Evolutionary conservation across 2,329 filamentous ascomycete species (phyloP), one percentile per base, ranked within the genome.

Genomic region (Hymenoscyphus albidus): DNA sequence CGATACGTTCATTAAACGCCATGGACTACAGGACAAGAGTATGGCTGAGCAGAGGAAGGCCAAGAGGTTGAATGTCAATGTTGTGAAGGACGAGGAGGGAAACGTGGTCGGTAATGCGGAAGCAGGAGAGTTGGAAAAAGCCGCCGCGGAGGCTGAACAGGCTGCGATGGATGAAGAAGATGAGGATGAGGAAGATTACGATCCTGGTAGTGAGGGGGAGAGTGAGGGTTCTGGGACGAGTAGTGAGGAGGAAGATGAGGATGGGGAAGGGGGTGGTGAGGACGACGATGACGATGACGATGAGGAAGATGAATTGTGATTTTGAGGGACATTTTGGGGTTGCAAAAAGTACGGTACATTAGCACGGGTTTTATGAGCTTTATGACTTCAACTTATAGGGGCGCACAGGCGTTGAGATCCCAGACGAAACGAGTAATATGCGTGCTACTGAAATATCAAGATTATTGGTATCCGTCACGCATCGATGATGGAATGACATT

Each of bases 1-100:
- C 66, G 85, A 88, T 70, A 81, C 72, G n/a, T 90, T 88, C 70
- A 80, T 90, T 58, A 82, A 83, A 70, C 80, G 80, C 10, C 83
- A 89, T 69, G 80, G 83, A 0, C 79, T 90, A 32, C 85, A 88
- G 67, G 87, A 90, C 71, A 80, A 85, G 65, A 89, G 87, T 72
- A 86, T 90, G 85, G 87, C 87, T 0, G 87, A 90, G 72, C 83
- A 85, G 72, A 77, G 88, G 61, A 87, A 87, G 71, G 88, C 85
- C 1, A 89, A 88, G 80, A 78, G 82, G 35, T 74, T 88, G 61
- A 82, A 83, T 69, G 79, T 88, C 72, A 88, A 81, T 70, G 79
- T 76, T 42, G 74, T 76, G 56, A 78, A 77, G 56, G 83, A 82
- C 72, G 76, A 71, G 16, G 76, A 73, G 1, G 78, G 69, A 1